Percentiles rank a stretch among this genome's conserved stretches.
Conservation (phyloP, 768 basidiomycete genomes). For the Guyanaporus albipodus region DNA sequence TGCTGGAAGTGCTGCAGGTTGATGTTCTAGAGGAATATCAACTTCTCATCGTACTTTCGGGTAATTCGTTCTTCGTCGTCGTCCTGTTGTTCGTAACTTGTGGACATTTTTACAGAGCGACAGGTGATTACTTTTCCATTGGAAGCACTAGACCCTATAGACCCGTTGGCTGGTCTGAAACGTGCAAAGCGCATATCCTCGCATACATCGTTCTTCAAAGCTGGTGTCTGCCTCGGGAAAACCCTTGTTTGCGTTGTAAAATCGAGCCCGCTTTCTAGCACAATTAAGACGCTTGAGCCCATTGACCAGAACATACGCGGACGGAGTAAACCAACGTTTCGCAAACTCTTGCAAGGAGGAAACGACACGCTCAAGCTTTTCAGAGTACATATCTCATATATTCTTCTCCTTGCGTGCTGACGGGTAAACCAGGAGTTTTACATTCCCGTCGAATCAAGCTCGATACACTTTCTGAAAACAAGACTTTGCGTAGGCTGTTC, state of each 20-base stretch:
- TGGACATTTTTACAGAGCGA: slow-evolving; percentile 56
- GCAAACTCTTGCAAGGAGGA: slow-evolving; percentile 88
- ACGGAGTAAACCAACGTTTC: slow-evolving; percentile 85
- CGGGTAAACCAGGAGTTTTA: slow-evolving; percentile 78
- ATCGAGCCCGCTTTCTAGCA: slow-evolving; percentile 89
- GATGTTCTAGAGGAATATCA: slow-evolving; percentile 97
- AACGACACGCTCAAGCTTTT: slow-evolving; percentile 92
- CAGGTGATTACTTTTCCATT: slow-evolving; percentile 95
- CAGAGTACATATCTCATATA: slow-evolving; percentile 50
- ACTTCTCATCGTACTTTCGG: slow-evolving; percentile 96
- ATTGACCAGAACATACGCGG: slow-evolving; percentile 85
- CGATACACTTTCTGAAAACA: slow-evolving; percentile 96
- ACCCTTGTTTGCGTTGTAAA: slow-evolving; percentile 97
- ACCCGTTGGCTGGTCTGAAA: slow-evolving; percentile 87
- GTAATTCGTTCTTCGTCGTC: slow-evolving; percentile 40
- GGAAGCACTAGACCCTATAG: slow-evolving; percentile 85
- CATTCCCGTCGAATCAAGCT: slow-evolving; percentile 95
- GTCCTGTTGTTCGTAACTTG: not conserved
- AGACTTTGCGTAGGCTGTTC: slow-evolving; percentile 96
- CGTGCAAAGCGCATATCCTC: slow-evolving; percentile 93
- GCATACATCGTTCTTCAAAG: slow-evolving; percentile 97
- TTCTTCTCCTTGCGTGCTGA: not conserved
- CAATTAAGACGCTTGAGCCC: slow-evolving; percentile 96
- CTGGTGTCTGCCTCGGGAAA: slow-evolving; percentile 85
- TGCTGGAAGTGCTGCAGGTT: slow-evolving; percentile 89